Percentiles rank a stretch among this genome's conserved stretches.
Evolutionary conservation across 164 flowering plant species (phyloP).

Genomic region (Tetracentron sinense): DNA sequence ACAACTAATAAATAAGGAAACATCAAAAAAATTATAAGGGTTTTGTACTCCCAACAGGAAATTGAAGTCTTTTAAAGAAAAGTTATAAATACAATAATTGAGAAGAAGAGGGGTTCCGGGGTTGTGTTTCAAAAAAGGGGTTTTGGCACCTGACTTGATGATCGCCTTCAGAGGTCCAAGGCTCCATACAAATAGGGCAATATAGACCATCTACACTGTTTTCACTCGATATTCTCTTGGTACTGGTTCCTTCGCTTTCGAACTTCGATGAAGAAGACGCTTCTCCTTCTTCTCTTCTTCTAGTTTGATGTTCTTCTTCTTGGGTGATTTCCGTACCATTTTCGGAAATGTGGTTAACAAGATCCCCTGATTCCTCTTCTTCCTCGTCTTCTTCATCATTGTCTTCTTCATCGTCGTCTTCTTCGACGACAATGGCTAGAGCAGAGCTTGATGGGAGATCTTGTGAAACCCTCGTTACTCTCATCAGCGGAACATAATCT

Average conservation of each 20-base stretch:
- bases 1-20: too few species aligned
- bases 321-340: conserved; percentile 1
- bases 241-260: not conserved
- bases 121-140: too few species aligned
- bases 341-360: not conserved
- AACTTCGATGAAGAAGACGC: conserved; percentile 2
- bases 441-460: not conserved
- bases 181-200: conserved; percentile 70
- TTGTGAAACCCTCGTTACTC: not conserved
- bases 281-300: not conserved
- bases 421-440: not conserved
- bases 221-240: not conserved
- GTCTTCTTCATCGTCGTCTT: not conserved
- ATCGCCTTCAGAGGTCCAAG: conserved; percentile 52
- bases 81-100: not conserved
- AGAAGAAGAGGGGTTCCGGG: not conserved
- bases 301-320: not conserved
- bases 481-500: not conserved
- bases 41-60: too few species aligned
- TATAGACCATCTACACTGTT: conserved; percentile 47
- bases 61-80: too few species aligned
- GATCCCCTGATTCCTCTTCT: not conserved
- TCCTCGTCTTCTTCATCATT: not conserved
- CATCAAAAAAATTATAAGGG: too few species aligned
- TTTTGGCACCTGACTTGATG: conserved; percentile 33